These are phyloP conservation scores for Colletotrichum brevisporum DNA, from an alignment of 2,329 filamentous ascomycete genomes.

Conservation along the genomic window DNA sequence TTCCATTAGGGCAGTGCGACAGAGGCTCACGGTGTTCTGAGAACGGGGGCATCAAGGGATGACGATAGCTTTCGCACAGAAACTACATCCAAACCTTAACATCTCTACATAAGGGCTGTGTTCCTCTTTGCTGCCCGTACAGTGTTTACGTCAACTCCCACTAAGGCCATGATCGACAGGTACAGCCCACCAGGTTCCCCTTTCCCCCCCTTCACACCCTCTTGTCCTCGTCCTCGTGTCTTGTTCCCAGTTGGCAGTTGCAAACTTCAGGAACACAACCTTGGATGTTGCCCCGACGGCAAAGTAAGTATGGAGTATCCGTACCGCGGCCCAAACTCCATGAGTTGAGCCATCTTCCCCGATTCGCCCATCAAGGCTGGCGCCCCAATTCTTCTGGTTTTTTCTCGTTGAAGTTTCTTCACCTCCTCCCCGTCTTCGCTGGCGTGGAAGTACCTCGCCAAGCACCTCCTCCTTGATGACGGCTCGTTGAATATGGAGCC, in stretches of 20 bases:
- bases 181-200: constrained; percentile 21
- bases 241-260: constrained; percentile 18
- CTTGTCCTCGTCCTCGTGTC: constrained; percentile 23
- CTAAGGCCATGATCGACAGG: constrained; percentile 37
- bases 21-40: not conserved
- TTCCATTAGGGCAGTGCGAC: too few relatives aligned
- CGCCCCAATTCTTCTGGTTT: constrained; percentile 6
- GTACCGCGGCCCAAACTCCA: constrained; percentile 13
- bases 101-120: not conserved
- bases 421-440: constrained; percentile 11
- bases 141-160: constrained; percentile 25
- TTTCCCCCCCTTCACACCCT: constrained; percentile 28
- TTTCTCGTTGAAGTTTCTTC: constrained; percentile 23
- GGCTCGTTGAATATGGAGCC: constrained; percentile 18
- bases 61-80: constrained; percentile 1
- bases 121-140: constrained; percentile 13
- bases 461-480: constrained; percentile 17
- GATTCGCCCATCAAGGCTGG: constrained; percentile 25
- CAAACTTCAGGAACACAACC: constrained; percentile 18
- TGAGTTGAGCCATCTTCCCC: constrained; percentile 23
- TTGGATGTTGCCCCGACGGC: constrained; percentile 3
- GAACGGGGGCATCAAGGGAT: too few relatives aligned
- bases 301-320: constrained; percentile 7
- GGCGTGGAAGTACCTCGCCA: constrained; percentile 29
- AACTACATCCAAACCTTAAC: not conserved